Conservation (phyloP, 2,329 filamentous ascomycete species). For the Aspergillus tanneri region DNA sequence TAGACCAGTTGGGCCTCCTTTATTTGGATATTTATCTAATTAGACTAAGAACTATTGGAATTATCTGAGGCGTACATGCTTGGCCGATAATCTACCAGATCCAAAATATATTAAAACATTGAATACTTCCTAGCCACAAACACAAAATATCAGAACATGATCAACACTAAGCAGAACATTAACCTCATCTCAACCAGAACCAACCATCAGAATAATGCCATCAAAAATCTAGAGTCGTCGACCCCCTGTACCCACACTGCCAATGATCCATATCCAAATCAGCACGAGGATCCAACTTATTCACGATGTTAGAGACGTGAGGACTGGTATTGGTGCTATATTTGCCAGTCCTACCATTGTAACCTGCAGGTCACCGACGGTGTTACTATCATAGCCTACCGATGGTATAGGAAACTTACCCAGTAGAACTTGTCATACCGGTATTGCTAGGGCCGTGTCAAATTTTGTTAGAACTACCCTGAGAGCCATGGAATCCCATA, state of each 20-base stretch:
- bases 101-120: background rate
- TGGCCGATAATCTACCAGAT: too few species aligned
- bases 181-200: background rate
- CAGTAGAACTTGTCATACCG: conserved; percentile 6
- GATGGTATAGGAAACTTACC: conserved; percentile 8
- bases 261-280: conserved; percentile 46
- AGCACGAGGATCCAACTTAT: conserved; percentile 55
- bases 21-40: too few species aligned
- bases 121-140: background rate
- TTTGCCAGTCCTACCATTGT: too few species aligned
- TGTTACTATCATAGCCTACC: too few species aligned
- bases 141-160: background rate
- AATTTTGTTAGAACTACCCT: too few species aligned
- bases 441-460: too few species aligned
- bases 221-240: background rate
- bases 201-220: background rate
- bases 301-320: conserved; percentile 48
- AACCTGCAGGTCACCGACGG: too few species aligned
- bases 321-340: conserved; percentile 39
- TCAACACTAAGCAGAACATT: background rate
- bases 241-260: background rate
- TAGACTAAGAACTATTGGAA: background rate
- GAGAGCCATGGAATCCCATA: background rate
- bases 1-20: too few species aligned
- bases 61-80: background rate